Conservation (phyloP, 352 stramenopile genomes). For the Pythium periplocum region DNA sequence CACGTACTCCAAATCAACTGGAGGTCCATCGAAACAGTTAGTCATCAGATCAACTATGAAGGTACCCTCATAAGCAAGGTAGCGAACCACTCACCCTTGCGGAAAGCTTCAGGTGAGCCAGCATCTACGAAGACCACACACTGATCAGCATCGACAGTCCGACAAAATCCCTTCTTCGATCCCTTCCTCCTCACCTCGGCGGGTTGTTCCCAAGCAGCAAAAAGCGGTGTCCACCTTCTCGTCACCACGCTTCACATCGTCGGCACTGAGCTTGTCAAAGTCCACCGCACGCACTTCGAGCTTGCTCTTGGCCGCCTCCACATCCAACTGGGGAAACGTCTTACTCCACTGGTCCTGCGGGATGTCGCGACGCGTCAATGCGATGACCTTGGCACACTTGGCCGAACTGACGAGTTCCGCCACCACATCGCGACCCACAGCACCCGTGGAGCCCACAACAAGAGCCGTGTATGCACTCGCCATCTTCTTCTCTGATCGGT, state of each 20-base stretch:
- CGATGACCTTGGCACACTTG: slow-evolving; percentile 53
- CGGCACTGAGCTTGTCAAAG: slow-evolving; percentile 44
- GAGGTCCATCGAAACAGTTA: background rate
- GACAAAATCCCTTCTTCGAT: background rate
- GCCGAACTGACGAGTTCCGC: slow-evolving; percentile 52
- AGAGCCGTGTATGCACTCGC: slow-evolving; percentile 41
- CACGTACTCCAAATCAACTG: slow-evolving; percentile 73
- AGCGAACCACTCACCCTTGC: slow-evolving; percentile 34
- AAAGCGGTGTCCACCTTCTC: slow-evolving; percentile 54
- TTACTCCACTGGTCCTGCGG: slow-evolving; percentile 29
- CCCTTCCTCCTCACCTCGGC: slow-evolving; percentile 28
- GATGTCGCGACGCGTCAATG: slow-evolving; percentile 51
- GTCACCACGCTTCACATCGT: slow-evolving; percentile 26
- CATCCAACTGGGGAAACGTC: slow-evolving; percentile 44
- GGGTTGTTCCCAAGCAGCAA: slow-evolving; percentile 67
- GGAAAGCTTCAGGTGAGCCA: slow-evolving; percentile 59
- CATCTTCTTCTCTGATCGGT: background rate
- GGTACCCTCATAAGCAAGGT: background rate
- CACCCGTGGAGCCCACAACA: slow-evolving; percentile 67
- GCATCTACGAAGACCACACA: slow-evolving; percentile 19
- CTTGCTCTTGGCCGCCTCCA: slow-evolving; percentile 30
- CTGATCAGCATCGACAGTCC: background rate
- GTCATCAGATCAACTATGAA: background rate
- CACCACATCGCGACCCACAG: slow-evolving; percentile 67
- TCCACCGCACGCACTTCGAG: slow-evolving; percentile 46